A percentile compares a stretch with the other conserved stretches of the same genome.
These are phyloP conservation scores for Suillus variegatus DNA, from an alignment of 768 basidiomycete species.

Conservation along the genomic window DNA sequence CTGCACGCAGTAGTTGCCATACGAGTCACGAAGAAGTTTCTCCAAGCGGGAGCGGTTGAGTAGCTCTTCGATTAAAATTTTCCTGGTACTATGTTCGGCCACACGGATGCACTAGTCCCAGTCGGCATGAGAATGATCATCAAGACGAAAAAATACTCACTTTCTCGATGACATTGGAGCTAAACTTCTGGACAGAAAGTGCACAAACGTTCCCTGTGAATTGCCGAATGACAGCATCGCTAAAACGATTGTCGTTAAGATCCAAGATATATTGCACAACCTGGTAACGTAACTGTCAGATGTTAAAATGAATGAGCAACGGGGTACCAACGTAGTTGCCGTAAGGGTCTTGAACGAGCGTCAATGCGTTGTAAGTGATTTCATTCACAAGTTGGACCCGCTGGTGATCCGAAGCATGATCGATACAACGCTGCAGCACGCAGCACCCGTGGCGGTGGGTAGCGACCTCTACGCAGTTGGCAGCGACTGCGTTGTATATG, in stretches of 20 bases:
- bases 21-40: constrained; percentile 94
- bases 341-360: constrained; percentile 96
- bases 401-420: constrained; percentile 95
- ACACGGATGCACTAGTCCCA: constrained; percentile 77
- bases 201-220: constrained; percentile 98
- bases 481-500: constrained; percentile 99
- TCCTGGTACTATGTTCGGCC: constrained; percentile 92
- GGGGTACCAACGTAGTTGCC: constrained; percentile 76
- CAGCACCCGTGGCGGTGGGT: constrained; percentile 98
- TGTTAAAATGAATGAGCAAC: not conserved
- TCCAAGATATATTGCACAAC: constrained; percentile 98
- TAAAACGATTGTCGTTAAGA: constrained; percentile 97
- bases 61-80: constrained; percentile 92
- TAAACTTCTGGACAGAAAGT: constrained; percentile 98
- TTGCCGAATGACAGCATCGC: constrained; percentile 95
- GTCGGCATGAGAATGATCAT: constrained; percentile 1
- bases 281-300: constrained; percentile 38
- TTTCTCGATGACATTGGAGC: constrained; percentile 98
- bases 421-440: constrained; percentile 96
- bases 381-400: constrained; percentile 96
- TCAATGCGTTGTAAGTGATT: constrained; percentile 97
- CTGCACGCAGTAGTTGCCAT: constrained; percentile 95
- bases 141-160: constrained; percentile 35
- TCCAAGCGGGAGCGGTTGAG: constrained; percentile 93
- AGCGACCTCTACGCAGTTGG: constrained; percentile 98